phyloP scores from a whole-genome alignment of 768 basidiomycete species.

The Trichaptum fuscoviolaceum region DNA sequence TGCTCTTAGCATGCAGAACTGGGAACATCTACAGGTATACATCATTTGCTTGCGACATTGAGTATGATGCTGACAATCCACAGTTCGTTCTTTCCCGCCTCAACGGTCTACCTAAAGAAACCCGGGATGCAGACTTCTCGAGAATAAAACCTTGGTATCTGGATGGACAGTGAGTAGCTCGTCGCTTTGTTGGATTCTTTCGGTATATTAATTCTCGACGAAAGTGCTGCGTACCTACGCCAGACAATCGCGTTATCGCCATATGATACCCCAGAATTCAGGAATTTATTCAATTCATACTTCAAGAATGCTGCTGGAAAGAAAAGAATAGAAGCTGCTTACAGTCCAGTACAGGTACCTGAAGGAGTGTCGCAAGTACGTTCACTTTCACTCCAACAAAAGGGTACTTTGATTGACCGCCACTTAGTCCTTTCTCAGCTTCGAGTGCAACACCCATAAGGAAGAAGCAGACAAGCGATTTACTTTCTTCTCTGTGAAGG shows the following conservation, averaged over 20 bases:
- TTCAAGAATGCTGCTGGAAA: slow-evolving; percentile 87
- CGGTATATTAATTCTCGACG: slow-evolving; percentile 6
- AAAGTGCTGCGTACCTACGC: slow-evolving; percentile 77
- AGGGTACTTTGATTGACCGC: slow-evolving; percentile 1
- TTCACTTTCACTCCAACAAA: slow-evolving; percentile 7
- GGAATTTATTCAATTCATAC: slow-evolving; percentile 67
- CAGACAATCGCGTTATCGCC: slow-evolving; percentile 86
- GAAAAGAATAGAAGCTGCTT: slow-evolving; percentile 60
- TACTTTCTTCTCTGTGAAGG: slow-evolving; percentile 82
- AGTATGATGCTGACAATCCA: not conserved
- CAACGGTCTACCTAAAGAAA: slow-evolving; percentile 88
- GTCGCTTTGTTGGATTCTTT: not conserved
- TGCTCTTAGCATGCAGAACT: slow-evolving; percentile 95
- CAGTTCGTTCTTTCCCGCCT: slow-evolving; percentile 83
- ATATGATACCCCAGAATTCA: slow-evolving; percentile 85
- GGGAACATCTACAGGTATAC: slow-evolving; percentile 92
- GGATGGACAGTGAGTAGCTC: slow-evolving; percentile 76
- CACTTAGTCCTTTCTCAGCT: slow-evolving; percentile 61
- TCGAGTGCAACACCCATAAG: slow-evolving; percentile 63
- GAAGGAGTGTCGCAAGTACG: slow-evolving; percentile 78
- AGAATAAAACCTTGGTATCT: slow-evolving; percentile 98
- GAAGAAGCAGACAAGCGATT: slow-evolving; percentile 88
- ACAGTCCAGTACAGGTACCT: slow-evolving; percentile 72
- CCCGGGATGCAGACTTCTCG: slow-evolving; percentile 92
- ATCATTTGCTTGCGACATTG: not conserved